Conservation (phyloP, 1,284 basidiomycete genomes). For the Puccinia sorghi region DNA sequence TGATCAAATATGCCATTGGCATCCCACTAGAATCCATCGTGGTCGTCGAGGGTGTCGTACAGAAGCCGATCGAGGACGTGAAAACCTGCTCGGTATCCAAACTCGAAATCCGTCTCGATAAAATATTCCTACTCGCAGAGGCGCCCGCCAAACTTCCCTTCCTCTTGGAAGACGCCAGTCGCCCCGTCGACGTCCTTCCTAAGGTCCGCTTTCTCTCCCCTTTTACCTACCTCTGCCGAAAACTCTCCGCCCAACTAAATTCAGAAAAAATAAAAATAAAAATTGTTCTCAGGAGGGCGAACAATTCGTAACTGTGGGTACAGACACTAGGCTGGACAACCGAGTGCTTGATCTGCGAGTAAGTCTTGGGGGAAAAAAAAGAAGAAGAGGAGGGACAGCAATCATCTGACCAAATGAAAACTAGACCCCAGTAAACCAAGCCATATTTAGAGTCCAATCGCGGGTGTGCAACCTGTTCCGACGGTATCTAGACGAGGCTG, state of each 20-base stretch:
- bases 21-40: slow-evolving; percentile 88
- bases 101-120: slow-evolving; percentile 78
- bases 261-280: slow-evolving; percentile 52
- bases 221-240: background rate
- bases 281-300: slow-evolving; percentile 53
- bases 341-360: slow-evolving; percentile 84
- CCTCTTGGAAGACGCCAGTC: slow-evolving; percentile 86
- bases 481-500: slow-evolving; percentile 72
- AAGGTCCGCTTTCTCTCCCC: slow-evolving; percentile 22
- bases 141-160: slow-evolving; percentile 73
- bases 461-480: slow-evolving; percentile 87
- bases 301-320: slow-evolving; percentile 63
- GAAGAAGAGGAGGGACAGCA: background rate
- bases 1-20: slow-evolving; percentile 87
- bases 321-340: slow-evolving; percentile 93
- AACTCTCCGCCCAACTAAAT: too few relatives aligned
- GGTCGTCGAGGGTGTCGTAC: slow-evolving; percentile 77
- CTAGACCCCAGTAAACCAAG: slow-evolving; percentile 85
- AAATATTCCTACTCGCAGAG: slow-evolving; percentile 84
- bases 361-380: background rate
- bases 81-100: slow-evolving; percentile 78
- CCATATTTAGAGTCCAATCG: slow-evolving; percentile 88
- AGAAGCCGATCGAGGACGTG: slow-evolving; percentile 80
- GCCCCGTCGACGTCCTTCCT: slow-evolving; percentile 63
- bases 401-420: background rate